phyloP scores from a whole-genome alignment of 495 filamentous ascomycete species.

The Paragyromitra xinjiangensis region DNA sequence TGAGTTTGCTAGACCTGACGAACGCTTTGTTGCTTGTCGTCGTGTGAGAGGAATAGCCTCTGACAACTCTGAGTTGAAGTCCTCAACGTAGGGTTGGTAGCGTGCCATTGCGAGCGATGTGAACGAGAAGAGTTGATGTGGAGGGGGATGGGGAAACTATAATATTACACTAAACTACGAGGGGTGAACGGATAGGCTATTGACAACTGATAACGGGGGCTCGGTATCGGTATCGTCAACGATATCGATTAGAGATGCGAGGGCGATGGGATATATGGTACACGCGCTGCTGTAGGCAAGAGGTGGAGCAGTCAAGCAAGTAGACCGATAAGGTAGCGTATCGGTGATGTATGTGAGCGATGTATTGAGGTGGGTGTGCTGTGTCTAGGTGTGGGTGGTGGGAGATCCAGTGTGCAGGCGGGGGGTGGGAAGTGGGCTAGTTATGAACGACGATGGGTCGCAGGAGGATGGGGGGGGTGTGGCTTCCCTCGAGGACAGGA shows the following conservation, averaged over 20 bases:
- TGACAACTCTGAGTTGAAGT: slow-evolving; percentile 57
- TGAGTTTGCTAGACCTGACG: slow-evolving; percentile 53
- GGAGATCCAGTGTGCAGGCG: slow-evolving; percentile 38
- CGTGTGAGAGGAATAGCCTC: slow-evolving; percentile 54
- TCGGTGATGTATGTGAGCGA: slow-evolving; percentile 49
- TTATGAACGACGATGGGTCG: slow-evolving; percentile 52
- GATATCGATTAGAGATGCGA: slow-evolving; percentile 55
- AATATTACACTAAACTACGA: slow-evolving; percentile 53
- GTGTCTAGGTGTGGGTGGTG: slow-evolving; percentile 39
- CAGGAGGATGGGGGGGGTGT: slow-evolving; percentile 48
- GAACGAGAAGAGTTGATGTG: slow-evolving; percentile 22
- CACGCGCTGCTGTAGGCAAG: slow-evolving; percentile 37
- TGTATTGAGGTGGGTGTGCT: slow-evolving; percentile 40
- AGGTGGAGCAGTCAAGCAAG: slow-evolving; percentile 47
- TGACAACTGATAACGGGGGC: slow-evolving; percentile 39
- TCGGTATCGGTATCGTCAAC: slow-evolving; percentile 53
- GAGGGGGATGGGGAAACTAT: slow-evolving; percentile 24
- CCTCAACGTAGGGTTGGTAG: slow-evolving; percentile 56
- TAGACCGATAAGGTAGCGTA: slow-evolving; percentile 51
- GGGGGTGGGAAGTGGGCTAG: slow-evolving; percentile 42
- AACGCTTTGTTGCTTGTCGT: slow-evolving; percentile 47
- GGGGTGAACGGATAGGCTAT: slow-evolving; percentile 41
- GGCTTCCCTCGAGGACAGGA: slow-evolving; percentile 42
- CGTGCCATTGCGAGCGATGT: slow-evolving; percentile 36
- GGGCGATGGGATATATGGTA: slow-evolving; percentile 51